phyloP scores from a whole-genome alignment of 2,329 filamentous ascomycete species.

The Penicillium sp. region DNA sequence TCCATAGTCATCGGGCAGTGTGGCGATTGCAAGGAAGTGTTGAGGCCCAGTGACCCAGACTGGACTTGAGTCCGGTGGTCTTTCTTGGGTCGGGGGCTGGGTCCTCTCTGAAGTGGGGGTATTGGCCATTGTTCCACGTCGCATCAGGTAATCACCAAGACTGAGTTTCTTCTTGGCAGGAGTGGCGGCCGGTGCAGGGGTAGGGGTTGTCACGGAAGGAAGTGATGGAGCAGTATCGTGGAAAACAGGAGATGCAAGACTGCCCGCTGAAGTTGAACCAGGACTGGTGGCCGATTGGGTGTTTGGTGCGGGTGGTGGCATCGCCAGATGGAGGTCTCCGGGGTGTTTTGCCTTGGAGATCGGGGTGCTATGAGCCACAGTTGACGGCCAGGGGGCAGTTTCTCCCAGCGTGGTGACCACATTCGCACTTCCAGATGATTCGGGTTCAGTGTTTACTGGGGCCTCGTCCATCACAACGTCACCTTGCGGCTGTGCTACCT shows the following conservation, averaged over 20 bases:
- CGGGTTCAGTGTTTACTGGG: background rate
- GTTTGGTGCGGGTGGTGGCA: slow-evolving; percentile 23
- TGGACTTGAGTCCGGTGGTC: slow-evolving; percentile 13
- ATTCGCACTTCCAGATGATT: background rate
- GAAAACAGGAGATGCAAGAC: slow-evolving; percentile 29
- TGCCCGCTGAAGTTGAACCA: slow-evolving; percentile 31
- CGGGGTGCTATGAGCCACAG: slow-evolving; percentile 38
- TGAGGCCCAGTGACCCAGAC: background rate
- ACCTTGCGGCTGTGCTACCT: slow-evolving; percentile 17
- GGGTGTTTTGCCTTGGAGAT: slow-evolving; percentile 24
- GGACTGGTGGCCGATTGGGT: slow-evolving; percentile 31
- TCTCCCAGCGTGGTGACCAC: slow-evolving; percentile 23
- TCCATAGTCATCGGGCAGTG: slow-evolving; percentile 2
- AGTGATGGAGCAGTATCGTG: slow-evolving; percentile 29
- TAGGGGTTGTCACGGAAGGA: slow-evolving; percentile 21
- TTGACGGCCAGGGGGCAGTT: slow-evolving; percentile 39
- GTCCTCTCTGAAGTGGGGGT: slow-evolving; percentile 45
- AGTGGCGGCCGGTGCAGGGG: slow-evolving; percentile 43
- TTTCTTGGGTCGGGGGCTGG: slow-evolving; percentile 28
- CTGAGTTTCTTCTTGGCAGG: slow-evolving; percentile 54
- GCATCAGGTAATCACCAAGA: slow-evolving; percentile 51
- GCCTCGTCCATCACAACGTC: slow-evolving; percentile 53
- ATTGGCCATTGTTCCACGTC: slow-evolving; percentile 39
- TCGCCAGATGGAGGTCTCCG: slow-evolving; percentile 30
- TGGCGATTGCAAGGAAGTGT: slow-evolving; percentile 4